Conservation (phyloP, 2,329 filamentous ascomycete genomes). For the Hymenoscyphus scutula region DNA sequence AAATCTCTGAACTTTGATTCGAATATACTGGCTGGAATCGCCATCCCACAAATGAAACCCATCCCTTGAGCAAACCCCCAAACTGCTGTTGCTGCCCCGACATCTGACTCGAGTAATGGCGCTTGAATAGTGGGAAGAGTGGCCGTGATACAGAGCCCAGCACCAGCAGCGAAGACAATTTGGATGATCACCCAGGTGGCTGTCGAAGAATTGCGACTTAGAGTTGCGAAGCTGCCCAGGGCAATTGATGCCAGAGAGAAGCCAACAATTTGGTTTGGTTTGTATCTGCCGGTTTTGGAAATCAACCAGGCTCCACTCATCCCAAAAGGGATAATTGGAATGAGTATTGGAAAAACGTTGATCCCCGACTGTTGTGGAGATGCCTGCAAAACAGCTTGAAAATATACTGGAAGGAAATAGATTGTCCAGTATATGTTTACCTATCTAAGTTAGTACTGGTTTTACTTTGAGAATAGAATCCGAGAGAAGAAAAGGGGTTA, state of each 20-base stretch:
- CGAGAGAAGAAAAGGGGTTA: background rate
- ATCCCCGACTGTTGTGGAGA: background rate
- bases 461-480: background rate
- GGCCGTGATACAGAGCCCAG: slow-evolving; percentile 9
- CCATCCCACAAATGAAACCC: slow-evolving; percentile 14
- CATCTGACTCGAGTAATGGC: slow-evolving; percentile 9
- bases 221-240: slow-evolving; percentile 41
- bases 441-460: background rate
- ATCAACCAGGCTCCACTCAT: slow-evolving; percentile 38
- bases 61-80: slow-evolving; percentile 13
- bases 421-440: slow-evolving; percentile 15
- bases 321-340: slow-evolving; percentile 40
- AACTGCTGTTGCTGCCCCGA: slow-evolving; percentile 11
- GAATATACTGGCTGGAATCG: slow-evolving; percentile 11
- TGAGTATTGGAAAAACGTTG: slow-evolving; percentile 37
- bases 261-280: slow-evolving; percentile 39
- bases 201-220: slow-evolving; percentile 20
- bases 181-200: slow-evolving; percentile 44
- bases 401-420: slow-evolving; percentile 18
- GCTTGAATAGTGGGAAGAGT: slow-evolving; percentile 16
- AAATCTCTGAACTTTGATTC: slow-evolving; percentile 1
- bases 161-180: slow-evolving; percentile 37
- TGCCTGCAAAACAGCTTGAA: slow-evolving; percentile 10
- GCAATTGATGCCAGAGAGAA: slow-evolving; percentile 26
- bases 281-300: slow-evolving; percentile 42